Conservation (phyloP, 257 asterid genomes). For the Cynanchum wilfordii region DNA sequence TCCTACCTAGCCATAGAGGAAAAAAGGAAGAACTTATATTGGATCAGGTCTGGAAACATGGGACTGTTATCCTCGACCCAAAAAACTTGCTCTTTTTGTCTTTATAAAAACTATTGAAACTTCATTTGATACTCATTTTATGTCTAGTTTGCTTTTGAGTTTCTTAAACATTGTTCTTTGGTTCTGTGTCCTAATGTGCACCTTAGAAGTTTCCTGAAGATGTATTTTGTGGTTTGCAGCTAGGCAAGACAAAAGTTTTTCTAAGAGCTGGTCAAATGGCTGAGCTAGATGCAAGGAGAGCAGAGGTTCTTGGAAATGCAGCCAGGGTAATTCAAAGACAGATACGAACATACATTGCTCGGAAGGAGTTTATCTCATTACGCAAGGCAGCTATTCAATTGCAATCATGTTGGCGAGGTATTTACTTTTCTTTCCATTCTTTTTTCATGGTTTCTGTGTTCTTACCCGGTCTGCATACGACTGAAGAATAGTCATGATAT, state of each 20-base stretch:
- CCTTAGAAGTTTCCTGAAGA: background rate
- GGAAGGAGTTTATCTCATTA: constrained; percentile 73
- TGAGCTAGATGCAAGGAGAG: constrained; percentile 92
- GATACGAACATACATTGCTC: constrained; percentile 78
- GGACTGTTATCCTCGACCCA: background rate
- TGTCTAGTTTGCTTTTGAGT: background rate
- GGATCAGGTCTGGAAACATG: background rate
- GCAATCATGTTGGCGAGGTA: constrained; percentile 99
- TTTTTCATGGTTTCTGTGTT: constrained; percentile 15
- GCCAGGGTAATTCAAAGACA: constrained; percentile 94
- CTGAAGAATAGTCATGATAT: background rate
- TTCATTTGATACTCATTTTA: background rate
- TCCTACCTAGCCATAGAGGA: background rate
- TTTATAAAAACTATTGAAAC: background rate
- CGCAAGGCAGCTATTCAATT: constrained; percentile 77
- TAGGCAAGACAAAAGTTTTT: constrained; percentile 94
- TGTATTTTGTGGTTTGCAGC: constrained; percentile 47
- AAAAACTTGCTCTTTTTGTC: background rate
- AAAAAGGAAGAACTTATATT: background rate
- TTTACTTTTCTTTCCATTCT: constrained; percentile 15
- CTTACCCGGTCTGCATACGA: constrained; percentile 1
- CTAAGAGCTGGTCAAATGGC: constrained; percentile 99
- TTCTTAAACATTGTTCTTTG: background rate
- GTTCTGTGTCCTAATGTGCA: background rate
- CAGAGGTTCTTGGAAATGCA: constrained; percentile 97